Evolutionary conservation across 2,329 filamentous ascomycete genomes (phyloP), one percentile per base, ranked within the genome.

Genomic region (Aulographum hederae): DNA sequence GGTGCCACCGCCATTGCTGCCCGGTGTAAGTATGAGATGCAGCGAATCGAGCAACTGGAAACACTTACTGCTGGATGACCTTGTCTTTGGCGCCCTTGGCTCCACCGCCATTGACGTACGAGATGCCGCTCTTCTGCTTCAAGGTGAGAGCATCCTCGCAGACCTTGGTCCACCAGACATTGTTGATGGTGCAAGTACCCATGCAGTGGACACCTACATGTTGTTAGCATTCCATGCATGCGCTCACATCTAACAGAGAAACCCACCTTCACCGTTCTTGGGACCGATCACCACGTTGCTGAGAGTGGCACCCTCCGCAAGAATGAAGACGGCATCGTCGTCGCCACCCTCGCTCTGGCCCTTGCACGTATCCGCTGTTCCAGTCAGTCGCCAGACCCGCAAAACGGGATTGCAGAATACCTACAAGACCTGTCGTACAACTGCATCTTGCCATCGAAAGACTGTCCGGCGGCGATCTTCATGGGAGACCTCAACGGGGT

Each of bases 251-350:
- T 59, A 61, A 32, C 55, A 45, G 46, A 62, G 66, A 48, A 67
- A 61, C 18, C 66, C 56, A 33, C 56, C 63, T 45, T 64, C 63
- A 21, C 57, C 53, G 37, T 65, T 52, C 35, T 60, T 55, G n/a
- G 52, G 52, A 15, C 65, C 62, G 32, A 67, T 67, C 43, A 67
- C 64, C 43, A 61, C 62, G 41, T 67, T 67, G 39, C 54, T 58
- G 18, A 67, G 48, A 16, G 54, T 62, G 18, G 56, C 65, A 18
- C 64, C 64, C 31, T 57, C 50, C 44, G 59, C 52, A 32, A 69
- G 50, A 37, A 62, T 52, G 55, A 68, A 68, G 45, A 68, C 63
- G 28, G 64, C 59, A 32, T 59, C 47, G 1, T 44, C 42, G 31
- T 61, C 51, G 14, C 56, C 59, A 14, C 56, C 57, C 37, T 64